Evolutionary conservation across 768 basidiomycete genomes (phyloP).

Genomic region (Kwoniella sp.): DNA sequence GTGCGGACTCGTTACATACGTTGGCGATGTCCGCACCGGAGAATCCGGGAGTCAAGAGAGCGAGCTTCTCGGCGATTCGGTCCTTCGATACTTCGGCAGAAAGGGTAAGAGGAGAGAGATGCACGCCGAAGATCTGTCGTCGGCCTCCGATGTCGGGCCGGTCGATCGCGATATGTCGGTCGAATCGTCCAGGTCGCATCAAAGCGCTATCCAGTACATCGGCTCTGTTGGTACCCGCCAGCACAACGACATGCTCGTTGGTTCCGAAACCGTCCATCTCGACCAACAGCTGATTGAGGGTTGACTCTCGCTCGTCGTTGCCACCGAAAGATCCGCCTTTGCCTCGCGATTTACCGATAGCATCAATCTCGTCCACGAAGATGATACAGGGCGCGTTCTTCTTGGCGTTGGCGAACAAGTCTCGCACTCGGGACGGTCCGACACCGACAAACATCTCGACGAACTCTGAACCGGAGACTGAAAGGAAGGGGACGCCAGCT

Average conservation of each 20-base stretch:
- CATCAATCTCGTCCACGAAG: slow-evolving; percentile 99
- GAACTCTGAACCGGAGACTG: slow-evolving; percentile 97
- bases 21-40: slow-evolving; percentile 99
- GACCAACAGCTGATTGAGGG: slow-evolving; percentile 93
- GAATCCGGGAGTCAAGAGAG: slow-evolving; percentile 95
- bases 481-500: slow-evolving; percentile 95
- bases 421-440: slow-evolving; percentile 93
- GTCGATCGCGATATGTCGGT: slow-evolving; percentile 93
- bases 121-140: slow-evolving; percentile 90
- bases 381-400: slow-evolving; percentile 98
- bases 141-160: slow-evolving; percentile 92
- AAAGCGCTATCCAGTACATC: slow-evolving; percentile 95
- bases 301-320: slow-evolving; percentile 96
- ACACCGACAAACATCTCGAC: slow-evolving; percentile 99
- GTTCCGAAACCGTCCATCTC: slow-evolving; percentile 99
- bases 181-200: slow-evolving; percentile 96
- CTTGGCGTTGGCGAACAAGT: slow-evolving; percentile 95
- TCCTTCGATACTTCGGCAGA: slow-evolving; percentile 52
- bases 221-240: slow-evolving; percentile 94
- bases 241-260: slow-evolving; percentile 92
- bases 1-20: slow-evolving; percentile 95
- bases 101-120: slow-evolving; percentile 80
- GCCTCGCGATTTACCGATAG: slow-evolving; percentile 91
- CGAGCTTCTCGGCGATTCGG: slow-evolving; percentile 83
- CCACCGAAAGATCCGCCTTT: slow-evolving; percentile 80